Evolutionary conservation across 192 early-diverging fungal species (phyloP), one percentile per base, ranked within the genome.

Genomic region (Backusella sp.): DNA sequence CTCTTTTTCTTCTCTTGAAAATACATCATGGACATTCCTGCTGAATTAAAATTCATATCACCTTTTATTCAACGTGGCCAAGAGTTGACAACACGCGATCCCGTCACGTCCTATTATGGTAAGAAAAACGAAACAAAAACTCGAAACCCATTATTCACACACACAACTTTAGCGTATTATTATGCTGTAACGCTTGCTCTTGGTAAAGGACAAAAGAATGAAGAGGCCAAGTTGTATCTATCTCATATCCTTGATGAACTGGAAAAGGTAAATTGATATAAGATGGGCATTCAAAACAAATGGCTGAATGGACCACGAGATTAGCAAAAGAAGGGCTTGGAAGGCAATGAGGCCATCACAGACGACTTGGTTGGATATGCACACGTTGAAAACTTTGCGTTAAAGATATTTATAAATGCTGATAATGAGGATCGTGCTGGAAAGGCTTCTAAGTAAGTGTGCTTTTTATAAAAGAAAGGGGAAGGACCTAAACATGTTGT

Each of bases 71-170:
- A 96, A 79, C 88, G 97, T 19, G 90, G 90, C 0, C 87, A 90
- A 11, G 97, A 99, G 80, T 84, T 98, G 8, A 76, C 84, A 28
- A 79, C 86, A 12, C 88, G 90, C 41, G 97, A 99, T 59, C 96
- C 98, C 11, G 82, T 98, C 5, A 88, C 98, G 5, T 86, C 98
- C 3, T 99, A 99, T 78, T 99, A 96, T 79, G 93, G 98, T 96
- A 88, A 82, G 75, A 68, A 6, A 30, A 49, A 67, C 21, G 32
- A 32, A 32, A 32, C 32, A 32, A 49, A 32, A 49, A 15, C 11
- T 39, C 56, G 72, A 34, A 49, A 73, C 49, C 19, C 39, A n/a
- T n/a, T 30, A 8, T 52, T 37, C 69, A 36, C 65, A n/a, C 69
- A 36, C 65, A n/a, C 42, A 0, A 30, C 17, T 66, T 32, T 28